Evolutionary conservation across 495 filamentous ascomycete species (phyloP).

Genomic region (Aspergillus homomorphus): DNA sequence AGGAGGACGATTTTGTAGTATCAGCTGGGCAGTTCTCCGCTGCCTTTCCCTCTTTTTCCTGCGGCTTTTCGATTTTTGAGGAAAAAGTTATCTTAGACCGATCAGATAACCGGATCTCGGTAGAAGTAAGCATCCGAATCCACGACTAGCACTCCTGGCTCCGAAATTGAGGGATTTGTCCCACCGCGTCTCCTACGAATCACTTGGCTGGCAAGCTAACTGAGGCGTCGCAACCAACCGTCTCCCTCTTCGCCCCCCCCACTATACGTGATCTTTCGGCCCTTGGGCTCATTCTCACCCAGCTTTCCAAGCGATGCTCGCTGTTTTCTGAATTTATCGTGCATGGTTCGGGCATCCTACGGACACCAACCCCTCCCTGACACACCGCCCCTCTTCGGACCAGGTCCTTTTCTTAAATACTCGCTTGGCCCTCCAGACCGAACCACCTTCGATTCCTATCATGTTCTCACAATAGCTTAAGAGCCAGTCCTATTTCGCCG

Average conservation of each 20-base stretch:
- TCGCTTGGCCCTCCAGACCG: constrained; percentile 14
- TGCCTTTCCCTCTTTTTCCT: constrained; percentile 1
- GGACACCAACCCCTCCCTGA: constrained; percentile 33
- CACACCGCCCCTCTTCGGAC: constrained; percentile 32
- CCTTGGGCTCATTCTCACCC: constrained; percentile 13
- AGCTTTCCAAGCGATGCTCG: constrained; percentile 21
- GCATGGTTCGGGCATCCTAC: constrained; percentile 23
- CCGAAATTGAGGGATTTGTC: constrained; percentile 14
- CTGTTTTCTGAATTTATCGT: constrained; percentile 14
- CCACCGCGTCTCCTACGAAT: constrained; percentile 14
- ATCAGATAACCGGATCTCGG: constrained; percentile 43
- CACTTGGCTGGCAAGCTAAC: constrained; percentile 9
- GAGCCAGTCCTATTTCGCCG: constrained; percentile 2
- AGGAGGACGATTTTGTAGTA: neutral
- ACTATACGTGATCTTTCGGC: constrained; percentile 8
- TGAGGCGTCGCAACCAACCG: constrained; percentile 18
- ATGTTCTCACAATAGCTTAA: constrained; percentile 22
- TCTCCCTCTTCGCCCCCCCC: constrained; percentile 12
- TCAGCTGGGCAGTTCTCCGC: constrained; percentile 2
- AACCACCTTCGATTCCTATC: constrained; percentile 14
- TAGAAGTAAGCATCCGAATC: constrained; percentile 22
- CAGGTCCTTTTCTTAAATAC: constrained; percentile 19
- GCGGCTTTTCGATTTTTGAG: constrained; percentile 16
- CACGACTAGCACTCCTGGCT: constrained; percentile 13
- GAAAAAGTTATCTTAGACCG: constrained; percentile 39